Conservation (phyloP, 2,329 filamentous ascomycete genomes). For the Beauveria rudraprayagi region DNA sequence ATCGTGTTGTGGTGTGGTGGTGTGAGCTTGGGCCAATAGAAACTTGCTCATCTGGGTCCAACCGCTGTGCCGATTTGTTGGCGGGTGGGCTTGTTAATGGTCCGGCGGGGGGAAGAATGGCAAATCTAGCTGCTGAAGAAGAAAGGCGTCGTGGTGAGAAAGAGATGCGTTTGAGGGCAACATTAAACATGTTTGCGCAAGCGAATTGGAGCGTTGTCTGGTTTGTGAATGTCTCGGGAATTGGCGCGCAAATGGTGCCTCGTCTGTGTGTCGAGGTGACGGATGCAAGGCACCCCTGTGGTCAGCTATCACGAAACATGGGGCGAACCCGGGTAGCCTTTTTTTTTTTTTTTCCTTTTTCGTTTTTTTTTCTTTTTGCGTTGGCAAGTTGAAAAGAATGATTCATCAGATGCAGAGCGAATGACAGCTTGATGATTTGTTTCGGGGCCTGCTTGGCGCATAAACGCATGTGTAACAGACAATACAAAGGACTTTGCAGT, state of each 20-base stretch:
- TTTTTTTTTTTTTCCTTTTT: background rate
- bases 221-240: background rate
- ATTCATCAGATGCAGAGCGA: background rate
- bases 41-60: conserved; percentile 30
- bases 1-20: background rate
- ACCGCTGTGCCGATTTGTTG: conserved; percentile 1
- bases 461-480: no score
- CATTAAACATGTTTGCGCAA: background rate
- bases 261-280: background rate
- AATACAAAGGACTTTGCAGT: no score
- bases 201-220: background rate
- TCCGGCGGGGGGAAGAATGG: background rate
- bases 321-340: background rate
- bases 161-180: no score
- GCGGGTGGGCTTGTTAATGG: background rate
- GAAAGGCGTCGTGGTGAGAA: no score
- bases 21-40: conserved; percentile 26
- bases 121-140: background rate
- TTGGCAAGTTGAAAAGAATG: background rate
- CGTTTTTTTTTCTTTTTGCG: background rate
- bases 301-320: background rate
- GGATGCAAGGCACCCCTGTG: background rate
- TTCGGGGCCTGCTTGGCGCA: no score
- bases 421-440: background rate
- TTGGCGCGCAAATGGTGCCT: background rate